Evolutionary conservation across 768 basidiomycete species (phyloP), one percentile per base, ranked within the genome.

Genomic region (Boletus insuetus): DNA sequence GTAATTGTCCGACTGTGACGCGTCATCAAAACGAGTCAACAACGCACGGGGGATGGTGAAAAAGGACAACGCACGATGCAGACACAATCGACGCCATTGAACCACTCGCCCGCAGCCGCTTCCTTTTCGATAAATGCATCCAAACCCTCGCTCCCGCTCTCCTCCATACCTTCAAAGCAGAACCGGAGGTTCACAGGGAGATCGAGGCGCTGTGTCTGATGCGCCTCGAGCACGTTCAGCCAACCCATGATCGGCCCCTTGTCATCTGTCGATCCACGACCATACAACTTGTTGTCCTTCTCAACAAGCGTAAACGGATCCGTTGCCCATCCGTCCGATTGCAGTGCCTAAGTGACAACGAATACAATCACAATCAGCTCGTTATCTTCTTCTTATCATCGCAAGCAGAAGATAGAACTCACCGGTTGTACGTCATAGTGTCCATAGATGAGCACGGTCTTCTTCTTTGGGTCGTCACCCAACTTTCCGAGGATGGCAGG

Each of bases 111-210:
- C 44, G 81, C 78, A 40, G 81, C 75, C 12, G 84, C 82, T 76
- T 97, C 94, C 46, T 77, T 76, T 56, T 78, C 72, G 58, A 98
- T 91, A 42, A 96, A 82, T 34, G 91, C 89, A 63, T 97, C 94
- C 13, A 98, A 79, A 2, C 94, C 94, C 62, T 91, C 90, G 40
- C 88, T 91, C 6, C 94, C 95, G 58, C 81, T 87, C 76, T 98
- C 96, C 70, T 98, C 96, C 95, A 97, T 98, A 5, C 91, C 95
- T 70, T 98, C 96, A 63, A 98, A 94, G 77, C 90, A 92, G 77
- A 91, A 86, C 59, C 84, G 83, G 52, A 98, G 73, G 69, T 98
- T 97, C 26, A 98, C 93, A 1, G 95, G 95, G 19, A 97, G 80
- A 35, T 83, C 81, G 43, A 83, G 75, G 19, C 81, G 77, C 43